These are phyloP conservation scores for Pseudocercospora vitis DNA, from an alignment of 2,329 filamentous ascomycete species.

Conservation along the genomic window DNA sequence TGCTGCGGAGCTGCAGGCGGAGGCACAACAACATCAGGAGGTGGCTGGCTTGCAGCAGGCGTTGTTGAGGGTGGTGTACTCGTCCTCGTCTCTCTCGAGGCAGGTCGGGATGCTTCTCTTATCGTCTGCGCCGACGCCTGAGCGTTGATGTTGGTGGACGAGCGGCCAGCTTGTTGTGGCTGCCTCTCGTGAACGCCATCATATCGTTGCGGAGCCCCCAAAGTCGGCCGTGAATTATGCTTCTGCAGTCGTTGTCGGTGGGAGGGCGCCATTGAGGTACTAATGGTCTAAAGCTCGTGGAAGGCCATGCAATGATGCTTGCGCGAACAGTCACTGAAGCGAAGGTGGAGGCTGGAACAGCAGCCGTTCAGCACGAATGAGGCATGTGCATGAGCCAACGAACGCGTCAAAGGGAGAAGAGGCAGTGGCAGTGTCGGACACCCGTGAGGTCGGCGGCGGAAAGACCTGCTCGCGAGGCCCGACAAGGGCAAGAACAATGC, in stretches of 20 bases:
- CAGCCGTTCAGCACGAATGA: conserved; percentile 4
- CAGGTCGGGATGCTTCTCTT: conserved; percentile 31
- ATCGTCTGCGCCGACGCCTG: conserved; percentile 39
- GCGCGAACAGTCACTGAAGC: background rate
- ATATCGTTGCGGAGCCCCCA: conserved; percentile 24
- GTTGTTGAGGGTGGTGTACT: conserved; percentile 10
- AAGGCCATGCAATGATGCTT: conserved; percentile 25
- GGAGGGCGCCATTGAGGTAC: conserved; percentile 26
- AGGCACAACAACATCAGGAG: conserved; percentile 10
- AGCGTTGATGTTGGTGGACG: conserved; percentile 35
- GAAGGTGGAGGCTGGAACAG: conserved; percentile 4
- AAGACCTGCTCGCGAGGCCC: background rate
- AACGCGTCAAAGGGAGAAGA: background rate
- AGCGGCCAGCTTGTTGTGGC: conserved; percentile 38
- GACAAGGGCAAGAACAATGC: background rate
- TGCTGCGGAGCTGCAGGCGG: conserved; percentile 13
- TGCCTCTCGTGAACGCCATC: conserved; percentile 29
- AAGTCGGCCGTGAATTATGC: conserved; percentile 23
- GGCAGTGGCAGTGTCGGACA: conserved; percentile 8
- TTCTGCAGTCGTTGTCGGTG: conserved; percentile 15
- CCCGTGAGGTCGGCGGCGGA: background rate
- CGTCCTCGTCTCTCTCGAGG: conserved; percentile 14
- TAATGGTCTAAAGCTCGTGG: conserved; percentile 20
- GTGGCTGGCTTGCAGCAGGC: conserved; percentile 1
- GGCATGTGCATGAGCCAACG: conserved; percentile 13